Evolutionary conservation across 2,329 filamentous ascomycete species (phyloP).

Genomic region (Ascochyta rabiei): DNA sequence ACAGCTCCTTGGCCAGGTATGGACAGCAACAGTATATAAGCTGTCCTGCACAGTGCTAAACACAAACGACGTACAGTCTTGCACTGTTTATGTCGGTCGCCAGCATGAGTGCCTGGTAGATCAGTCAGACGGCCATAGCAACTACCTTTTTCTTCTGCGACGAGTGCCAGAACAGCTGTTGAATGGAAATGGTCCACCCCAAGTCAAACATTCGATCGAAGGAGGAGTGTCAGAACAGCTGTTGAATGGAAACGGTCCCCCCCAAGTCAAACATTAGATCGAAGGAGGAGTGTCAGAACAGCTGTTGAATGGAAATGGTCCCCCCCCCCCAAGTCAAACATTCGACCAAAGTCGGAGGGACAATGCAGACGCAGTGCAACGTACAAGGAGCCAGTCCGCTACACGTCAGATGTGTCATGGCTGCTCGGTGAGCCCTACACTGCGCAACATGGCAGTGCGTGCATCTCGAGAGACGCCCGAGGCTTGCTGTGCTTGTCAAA

Average conservation of each 20-base stretch:
- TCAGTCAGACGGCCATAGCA: neutral
- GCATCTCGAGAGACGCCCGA: neutral
- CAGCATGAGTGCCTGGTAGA: neutral
- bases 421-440: neutral
- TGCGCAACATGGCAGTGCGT: conserved; percentile 11
- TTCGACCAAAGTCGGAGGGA: conserved; percentile 4
- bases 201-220: conserved; percentile 2
- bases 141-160: neutral
- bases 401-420: conserved; percentile 16
- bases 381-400: conserved; percentile 6
- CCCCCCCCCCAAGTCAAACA: neutral
- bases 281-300: neutral
- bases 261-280: conserved; percentile 1
- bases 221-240: neutral
- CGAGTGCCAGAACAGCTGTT: neutral
- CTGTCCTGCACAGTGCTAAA: too few species aligned
- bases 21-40: too few species aligned
- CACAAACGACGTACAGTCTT: too few species aligned
- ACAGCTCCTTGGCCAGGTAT: too few species aligned
- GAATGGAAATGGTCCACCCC: neutral
- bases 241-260: neutral
- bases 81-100: neutral
- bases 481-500: conserved; percentile 4
- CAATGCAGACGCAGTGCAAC: conserved; percentile 23
- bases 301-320: neutral